These are phyloP conservation scores for Boletus subcaerulescens DNA, from an alignment of 768 basidiomycete genomes.

Conservation along the genomic window DNA sequence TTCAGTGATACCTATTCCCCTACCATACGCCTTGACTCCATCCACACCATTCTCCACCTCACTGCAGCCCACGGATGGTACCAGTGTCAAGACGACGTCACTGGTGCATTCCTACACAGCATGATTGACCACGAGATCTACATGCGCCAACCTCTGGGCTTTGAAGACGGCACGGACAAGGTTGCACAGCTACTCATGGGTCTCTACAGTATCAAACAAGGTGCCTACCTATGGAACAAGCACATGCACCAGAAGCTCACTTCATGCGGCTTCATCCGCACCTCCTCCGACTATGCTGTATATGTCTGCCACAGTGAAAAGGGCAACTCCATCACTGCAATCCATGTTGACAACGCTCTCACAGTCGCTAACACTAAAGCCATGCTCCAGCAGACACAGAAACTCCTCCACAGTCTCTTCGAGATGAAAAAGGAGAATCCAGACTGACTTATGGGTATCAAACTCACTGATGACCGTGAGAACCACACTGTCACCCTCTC, in stretches of 20 bases:
- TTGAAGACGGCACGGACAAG: conserved; percentile 23
- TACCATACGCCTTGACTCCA: too few relatives aligned
- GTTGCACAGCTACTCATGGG: conserved; percentile 20
- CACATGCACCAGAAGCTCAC: conserved; percentile 6
- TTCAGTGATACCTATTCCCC: too few relatives aligned
- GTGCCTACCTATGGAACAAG: conserved; percentile 33
- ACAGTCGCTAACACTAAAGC: background rate
- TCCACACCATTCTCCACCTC: too few relatives aligned
- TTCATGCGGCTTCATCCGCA: background rate
- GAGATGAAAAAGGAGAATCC: background rate
- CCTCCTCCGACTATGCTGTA: background rate
- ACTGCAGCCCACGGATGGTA: background rate
- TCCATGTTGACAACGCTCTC: background rate
- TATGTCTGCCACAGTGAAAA: background rate
- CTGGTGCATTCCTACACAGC: conserved; percentile 5
- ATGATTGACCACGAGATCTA: conserved; percentile 34
- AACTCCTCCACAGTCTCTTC: background rate
- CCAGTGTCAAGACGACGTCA: conserved; percentile 8
- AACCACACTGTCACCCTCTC: too few relatives aligned
- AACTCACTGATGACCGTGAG: too few relatives aligned
- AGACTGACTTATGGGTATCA: background rate
- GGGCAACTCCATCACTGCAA: background rate
- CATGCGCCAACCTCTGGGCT: conserved; percentile 38
- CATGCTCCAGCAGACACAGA: background rate
- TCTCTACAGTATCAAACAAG: conserved; percentile 30